These are phyloP conservation scores for Cercospora sesami DNA, from an alignment of 2,329 filamentous ascomycete species.

Conservation along the genomic window DNA sequence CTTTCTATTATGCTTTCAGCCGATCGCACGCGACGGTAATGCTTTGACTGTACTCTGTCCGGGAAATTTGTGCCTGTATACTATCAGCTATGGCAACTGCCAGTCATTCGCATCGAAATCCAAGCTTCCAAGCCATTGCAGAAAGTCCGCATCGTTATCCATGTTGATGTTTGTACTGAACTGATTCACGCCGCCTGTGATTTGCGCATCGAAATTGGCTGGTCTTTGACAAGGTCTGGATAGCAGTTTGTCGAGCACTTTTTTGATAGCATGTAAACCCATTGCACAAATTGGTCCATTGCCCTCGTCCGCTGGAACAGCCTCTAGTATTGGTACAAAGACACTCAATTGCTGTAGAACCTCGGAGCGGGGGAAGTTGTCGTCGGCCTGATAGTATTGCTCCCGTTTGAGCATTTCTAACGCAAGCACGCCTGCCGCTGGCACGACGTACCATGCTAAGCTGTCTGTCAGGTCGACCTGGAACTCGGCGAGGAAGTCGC, in stretches of 20 bases:
- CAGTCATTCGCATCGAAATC: constrained; percentile 24
- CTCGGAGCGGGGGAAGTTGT: constrained; percentile 23
- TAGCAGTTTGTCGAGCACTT: constrained; percentile 26
- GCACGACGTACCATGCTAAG: constrained; percentile 25
- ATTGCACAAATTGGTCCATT: constrained; percentile 26
- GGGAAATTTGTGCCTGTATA: background rate
- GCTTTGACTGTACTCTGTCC: background rate
- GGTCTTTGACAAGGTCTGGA: constrained; percentile 7
- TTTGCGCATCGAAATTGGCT: constrained; percentile 4
- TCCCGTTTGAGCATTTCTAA: constrained; percentile 27
- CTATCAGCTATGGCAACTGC: background rate
- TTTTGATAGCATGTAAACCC: constrained; percentile 26
- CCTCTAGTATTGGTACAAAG: constrained; percentile 21
- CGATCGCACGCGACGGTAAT: background rate
- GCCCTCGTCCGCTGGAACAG: constrained; percentile 23
- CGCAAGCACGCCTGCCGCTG: constrained; percentile 25
- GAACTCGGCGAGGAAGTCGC: constrained; percentile 25
- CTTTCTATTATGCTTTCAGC: background rate
- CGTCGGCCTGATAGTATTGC: constrained; percentile 16
- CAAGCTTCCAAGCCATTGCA: constrained; percentile 25
- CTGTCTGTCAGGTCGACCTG: constrained; percentile 22
- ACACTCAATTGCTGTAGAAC: constrained; percentile 26
- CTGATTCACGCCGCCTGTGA: background rate
- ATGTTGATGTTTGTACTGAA: constrained; percentile 19
- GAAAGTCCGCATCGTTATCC: constrained; percentile 27